Evolutionary conservation across 345 rosid species (phyloP).

Genomic region (Laguncularia racemosa): DNA sequence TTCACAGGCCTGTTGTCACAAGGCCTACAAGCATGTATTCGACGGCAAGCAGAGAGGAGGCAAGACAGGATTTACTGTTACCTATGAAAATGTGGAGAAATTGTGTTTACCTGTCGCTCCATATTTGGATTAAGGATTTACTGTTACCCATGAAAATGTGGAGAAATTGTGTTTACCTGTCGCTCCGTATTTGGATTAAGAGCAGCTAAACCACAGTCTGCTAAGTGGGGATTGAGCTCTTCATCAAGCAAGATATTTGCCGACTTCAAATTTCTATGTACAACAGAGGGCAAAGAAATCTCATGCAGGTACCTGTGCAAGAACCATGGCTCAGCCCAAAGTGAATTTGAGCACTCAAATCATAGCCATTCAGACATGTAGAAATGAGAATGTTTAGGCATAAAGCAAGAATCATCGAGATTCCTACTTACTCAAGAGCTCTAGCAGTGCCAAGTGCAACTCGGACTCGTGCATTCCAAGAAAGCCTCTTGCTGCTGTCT

Average conservation of each 20-base stretch:
- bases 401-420: constrained; percentile 2
- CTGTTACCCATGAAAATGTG: not conserved
- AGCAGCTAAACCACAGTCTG: constrained; percentile 97
- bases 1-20: not conserved
- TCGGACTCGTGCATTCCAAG: constrained; percentile 97
- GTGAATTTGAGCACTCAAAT: not conserved
- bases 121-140: constrained; percentile 60
- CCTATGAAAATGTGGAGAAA: not conserved
- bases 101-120: constrained; percentile 66
- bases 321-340: not conserved
- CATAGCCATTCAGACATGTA: not conserved
- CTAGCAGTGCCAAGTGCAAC: constrained; percentile 98
- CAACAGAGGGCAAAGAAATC: constrained; percentile 94
- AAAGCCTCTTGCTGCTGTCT: constrained; percentile 53
- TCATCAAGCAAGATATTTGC: constrained; percentile 95
- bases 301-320: constrained; percentile 87
- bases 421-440: constrained; percentile 82
- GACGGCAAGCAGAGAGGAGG: not conserved
- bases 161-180: constrained; percentile 40
- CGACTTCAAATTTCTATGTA: constrained; percentile 95
- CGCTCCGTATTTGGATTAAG: constrained; percentile 87
- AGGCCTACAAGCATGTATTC: too few relatives aligned
- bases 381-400: constrained; percentile 6
- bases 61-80: not conserved
- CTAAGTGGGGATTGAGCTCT: constrained; percentile 89